Conservation (phyloP, 345 rosid species). For the Acer saccharum region DNA sequence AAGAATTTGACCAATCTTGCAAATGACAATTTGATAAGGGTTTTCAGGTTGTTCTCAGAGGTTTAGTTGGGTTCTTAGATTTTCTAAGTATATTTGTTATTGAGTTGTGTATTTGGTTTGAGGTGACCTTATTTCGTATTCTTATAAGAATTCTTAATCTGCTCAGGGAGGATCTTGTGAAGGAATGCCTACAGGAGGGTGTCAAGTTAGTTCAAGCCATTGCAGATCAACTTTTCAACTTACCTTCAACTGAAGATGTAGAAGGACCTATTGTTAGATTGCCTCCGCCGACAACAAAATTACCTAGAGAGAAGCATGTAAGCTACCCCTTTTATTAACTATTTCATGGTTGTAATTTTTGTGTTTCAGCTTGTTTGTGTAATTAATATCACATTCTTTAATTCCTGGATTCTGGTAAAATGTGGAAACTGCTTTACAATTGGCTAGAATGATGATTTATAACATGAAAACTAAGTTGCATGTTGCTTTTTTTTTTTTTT, state of each 20-base stretch:
- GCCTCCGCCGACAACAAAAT: conserved; percentile 71
- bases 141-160: neutral
- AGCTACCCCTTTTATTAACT: neutral
- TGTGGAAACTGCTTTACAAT: neutral
- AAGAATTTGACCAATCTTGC: neutral
- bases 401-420: neutral
- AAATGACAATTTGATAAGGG: neutral
- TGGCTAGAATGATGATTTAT: neutral
- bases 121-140: neutral
- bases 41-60: neutral
- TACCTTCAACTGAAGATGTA: conserved; percentile 72
- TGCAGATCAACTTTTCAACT: conserved; percentile 65
- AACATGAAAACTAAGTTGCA: neutral
- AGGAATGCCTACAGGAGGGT: conserved; percentile 60
- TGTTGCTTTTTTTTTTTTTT: conserved; percentile 16
- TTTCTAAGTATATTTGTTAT: neutral
- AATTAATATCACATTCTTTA: neutral
- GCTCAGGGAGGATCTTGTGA: conserved; percentile 67
- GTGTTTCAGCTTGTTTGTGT: neutral
- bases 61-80: neutral
- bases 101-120: conserved; percentile 1
- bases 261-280: conserved; percentile 83
- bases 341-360: neutral
- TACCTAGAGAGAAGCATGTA: conserved; percentile 79
- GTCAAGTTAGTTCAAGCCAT: conserved; percentile 72